Evolutionary conservation across 768 basidiomycete genomes (phyloP), one percentile per base, ranked within the genome.

Genomic region (Suillus hirtellus): DNA sequence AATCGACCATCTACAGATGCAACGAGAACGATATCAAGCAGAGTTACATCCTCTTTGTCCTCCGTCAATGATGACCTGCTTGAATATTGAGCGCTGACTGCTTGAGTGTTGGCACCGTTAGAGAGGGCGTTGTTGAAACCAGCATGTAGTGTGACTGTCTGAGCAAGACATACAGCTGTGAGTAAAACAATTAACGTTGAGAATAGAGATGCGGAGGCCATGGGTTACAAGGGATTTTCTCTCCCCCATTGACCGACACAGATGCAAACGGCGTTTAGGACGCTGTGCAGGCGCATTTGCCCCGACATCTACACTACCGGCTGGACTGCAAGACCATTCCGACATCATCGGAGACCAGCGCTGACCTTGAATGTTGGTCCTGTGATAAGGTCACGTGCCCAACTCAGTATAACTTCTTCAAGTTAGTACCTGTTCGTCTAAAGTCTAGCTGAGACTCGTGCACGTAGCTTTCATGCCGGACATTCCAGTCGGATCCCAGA

Each of bases 1-100:
- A 99, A 88, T 63, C 89, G 93, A 31, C 96, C 96, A 76, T 99
- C 96, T 34, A 99, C 88, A 8, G 95, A 95, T 1, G 95, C 93
- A 12, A 96, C 84, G 19, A 99, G 85, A 34, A 97, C 90, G 61
- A 92, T 84, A 70, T 96, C 90, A 64, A 95, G 75, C 12, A 96
- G 78, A 58, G 89, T 82, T 21, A 87, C 79, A 62, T 89, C 86
- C 49, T 77, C 69, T 1, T 62, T 63, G 60, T 68, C 65, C 64
- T 71, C 64, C 43, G 27, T 37, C 27, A 61, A 62, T 12, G 65
- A 60, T 40, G 55, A 24, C 34, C 56, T 27, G 62, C 56, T 68
- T 65, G 40, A 44, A 53, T 47, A 61, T 37, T 38, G 64, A 12
- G 74, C 64, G 59, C 73, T 66, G 12, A 66, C 38, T 21, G 62